These are phyloP conservation scores for Calycina herbarum DNA, from an alignment of 2,329 filamentous ascomycete genomes.

Conservation along the genomic window DNA sequence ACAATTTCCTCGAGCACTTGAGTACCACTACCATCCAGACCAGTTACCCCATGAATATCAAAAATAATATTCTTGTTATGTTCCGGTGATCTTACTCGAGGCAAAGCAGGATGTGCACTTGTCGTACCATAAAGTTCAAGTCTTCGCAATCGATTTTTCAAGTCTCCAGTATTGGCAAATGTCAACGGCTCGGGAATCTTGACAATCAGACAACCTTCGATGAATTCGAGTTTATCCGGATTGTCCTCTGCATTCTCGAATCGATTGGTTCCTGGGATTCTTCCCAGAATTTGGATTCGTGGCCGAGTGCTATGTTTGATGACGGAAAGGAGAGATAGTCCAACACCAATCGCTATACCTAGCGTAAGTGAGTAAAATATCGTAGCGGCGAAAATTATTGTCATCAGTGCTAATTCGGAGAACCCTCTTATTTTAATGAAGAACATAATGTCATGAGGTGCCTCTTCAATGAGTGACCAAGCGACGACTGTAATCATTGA, in stretches of 20 bases:
- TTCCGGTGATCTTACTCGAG: slow-evolving; percentile 72
- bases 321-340: slow-evolving; percentile 83
- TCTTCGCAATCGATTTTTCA: slow-evolving; percentile 79
- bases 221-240: slow-evolving; percentile 75
- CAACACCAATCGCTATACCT: slow-evolving; percentile 91
- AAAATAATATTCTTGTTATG: slow-evolving; percentile 93
- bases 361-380: slow-evolving; percentile 94
- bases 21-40: slow-evolving; percentile 87
- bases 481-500: slow-evolving; percentile 95
- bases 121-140: slow-evolving; percentile 90
- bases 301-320: slow-evolving; percentile 89
- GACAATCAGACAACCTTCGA: slow-evolving; percentile 90
- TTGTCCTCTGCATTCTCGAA: slow-evolving; percentile 84
- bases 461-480: slow-evolving; percentile 92
- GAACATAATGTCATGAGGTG: slow-evolving; percentile 87
- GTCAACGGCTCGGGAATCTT: slow-evolving; percentile 97
- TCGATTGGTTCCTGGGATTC: slow-evolving; percentile 76
- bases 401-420: slow-evolving; percentile 84
- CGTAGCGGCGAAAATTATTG: slow-evolving; percentile 84
- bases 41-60: slow-evolving; percentile 95
- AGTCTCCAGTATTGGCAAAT: slow-evolving; percentile 92
- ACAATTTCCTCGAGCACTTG: slow-evolving; percentile 94
- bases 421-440: slow-evolving; percentile 84
- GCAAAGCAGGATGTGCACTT: slow-evolving; percentile 81
- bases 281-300: slow-evolving; percentile 92